A percentile compares a stretch with the other conserved stretches of the same genome.
Evolutionary conservation across 305 asterid species (phyloP).

Genomic region (Euphrasia arctica): DNA sequence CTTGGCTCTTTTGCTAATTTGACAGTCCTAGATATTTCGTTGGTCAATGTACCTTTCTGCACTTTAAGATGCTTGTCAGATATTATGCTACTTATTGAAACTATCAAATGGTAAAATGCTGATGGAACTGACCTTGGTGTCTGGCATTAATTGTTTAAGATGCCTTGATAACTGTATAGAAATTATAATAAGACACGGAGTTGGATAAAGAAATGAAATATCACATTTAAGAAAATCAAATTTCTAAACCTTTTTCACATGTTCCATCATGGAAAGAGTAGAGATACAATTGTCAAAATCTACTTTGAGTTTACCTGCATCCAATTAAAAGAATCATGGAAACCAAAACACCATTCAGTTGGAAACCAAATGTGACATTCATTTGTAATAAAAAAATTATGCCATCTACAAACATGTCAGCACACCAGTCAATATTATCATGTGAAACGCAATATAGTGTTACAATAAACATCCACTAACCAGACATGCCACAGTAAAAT

Average conservation of each 20-base stretch:
- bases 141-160: slow-evolving; percentile 82
- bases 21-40: slow-evolving; percentile 68
- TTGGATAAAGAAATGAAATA: slow-evolving; percentile 23
- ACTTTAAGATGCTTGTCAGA: slow-evolving; percentile 31
- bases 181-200: slow-evolving; percentile 21
- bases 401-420: too few species aligned
- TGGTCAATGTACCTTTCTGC: slow-evolving; percentile 93
- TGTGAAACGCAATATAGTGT: too few species aligned
- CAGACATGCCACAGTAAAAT: too few species aligned
- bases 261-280: slow-evolving; percentile 80
- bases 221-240: slow-evolving; percentile 18
- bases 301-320: slow-evolving; percentile 74
- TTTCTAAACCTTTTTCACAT: slow-evolving; percentile 66
- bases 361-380: too few species aligned
- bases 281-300: slow-evolving; percentile 87
- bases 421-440: too few species aligned
- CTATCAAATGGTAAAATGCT: slow-evolving; percentile 22
- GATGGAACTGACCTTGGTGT: slow-evolving; percentile 58
- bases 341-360: too few species aligned
- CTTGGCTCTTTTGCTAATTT: slow-evolving; percentile 70
- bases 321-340: not conserved
- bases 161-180: slow-evolving; percentile 64
- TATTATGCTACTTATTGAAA: slow-evolving; percentile 21
- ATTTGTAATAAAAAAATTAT: too few species aligned
- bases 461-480: too few species aligned